phyloP scores from a whole-genome alignment of 768 basidiomycete genomes.

The Cystofilobasidium macerans region DNA sequence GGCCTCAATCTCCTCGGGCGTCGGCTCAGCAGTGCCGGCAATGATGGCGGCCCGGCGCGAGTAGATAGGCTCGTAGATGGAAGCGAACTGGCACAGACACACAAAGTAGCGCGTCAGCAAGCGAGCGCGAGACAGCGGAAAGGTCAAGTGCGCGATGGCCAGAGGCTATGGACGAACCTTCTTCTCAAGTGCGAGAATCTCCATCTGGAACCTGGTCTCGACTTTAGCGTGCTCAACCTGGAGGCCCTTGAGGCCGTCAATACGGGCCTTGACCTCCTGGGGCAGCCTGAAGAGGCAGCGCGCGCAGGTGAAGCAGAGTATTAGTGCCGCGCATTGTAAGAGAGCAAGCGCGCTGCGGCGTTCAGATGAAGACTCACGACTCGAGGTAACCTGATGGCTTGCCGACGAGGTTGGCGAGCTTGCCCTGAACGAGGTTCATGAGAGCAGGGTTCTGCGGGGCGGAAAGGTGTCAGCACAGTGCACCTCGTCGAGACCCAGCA shows the following conservation, averaged over 20 bases:
- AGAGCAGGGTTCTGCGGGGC: slow-evolving; percentile 53
- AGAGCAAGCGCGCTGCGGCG: too few relatives aligned
- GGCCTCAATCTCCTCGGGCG: slow-evolving; percentile 67
- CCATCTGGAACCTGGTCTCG: slow-evolving; percentile 86
- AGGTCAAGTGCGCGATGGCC: not conserved
- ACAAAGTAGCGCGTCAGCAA: not conserved
- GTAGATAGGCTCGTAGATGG: slow-evolving; percentile 57
- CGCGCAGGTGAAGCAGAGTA: not conserved
- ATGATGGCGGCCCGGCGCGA: slow-evolving; percentile 76
- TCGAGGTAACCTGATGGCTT: slow-evolving; percentile 93
- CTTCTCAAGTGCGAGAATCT: slow-evolving; percentile 89
- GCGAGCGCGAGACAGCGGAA: not conserved
- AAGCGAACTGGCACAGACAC: slow-evolving; percentile 38
- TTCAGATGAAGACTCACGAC: slow-evolving; percentile 33
- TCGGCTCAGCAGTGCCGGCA: slow-evolving; percentile 60
- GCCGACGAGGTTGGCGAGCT: slow-evolving; percentile 72
- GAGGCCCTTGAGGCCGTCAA: slow-evolving; percentile 88
- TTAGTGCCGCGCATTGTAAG: not conserved
- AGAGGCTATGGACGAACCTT: slow-evolving; percentile 49
- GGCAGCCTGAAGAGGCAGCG: slow-evolving; percentile 45
- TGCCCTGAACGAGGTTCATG: slow-evolving; percentile 70
- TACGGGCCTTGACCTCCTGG: slow-evolving; percentile 61
- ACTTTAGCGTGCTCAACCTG: slow-evolving; percentile 83
- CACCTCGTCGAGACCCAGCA: not conserved
- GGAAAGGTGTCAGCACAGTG: not conserved